Evolutionary conservation across 768 basidiomycete genomes (phyloP).

Genomic region (Flagelloscypha sp.): DNA sequence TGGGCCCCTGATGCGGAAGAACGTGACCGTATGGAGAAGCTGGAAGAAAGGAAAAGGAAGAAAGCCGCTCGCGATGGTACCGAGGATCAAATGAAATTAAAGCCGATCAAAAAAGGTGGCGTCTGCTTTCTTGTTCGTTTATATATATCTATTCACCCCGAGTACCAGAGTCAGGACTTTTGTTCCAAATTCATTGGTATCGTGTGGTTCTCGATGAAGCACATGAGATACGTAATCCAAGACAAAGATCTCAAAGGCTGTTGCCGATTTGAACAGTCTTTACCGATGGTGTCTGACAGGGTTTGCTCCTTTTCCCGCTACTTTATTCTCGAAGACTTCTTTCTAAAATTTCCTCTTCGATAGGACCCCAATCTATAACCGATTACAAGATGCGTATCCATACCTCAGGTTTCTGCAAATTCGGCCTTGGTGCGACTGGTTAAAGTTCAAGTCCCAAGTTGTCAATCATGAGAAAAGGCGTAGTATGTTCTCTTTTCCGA

Average conservation of each 20-base stretch:
- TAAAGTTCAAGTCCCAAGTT: constrained; percentile 26
- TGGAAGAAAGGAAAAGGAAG: no score
- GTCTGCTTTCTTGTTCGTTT: no score
- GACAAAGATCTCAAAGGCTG: constrained; percentile 23
- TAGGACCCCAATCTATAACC: constrained; percentile 37
- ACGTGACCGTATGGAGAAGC: no score
- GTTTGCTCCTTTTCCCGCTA: constrained; percentile 11
- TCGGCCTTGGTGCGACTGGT: constrained; percentile 34
- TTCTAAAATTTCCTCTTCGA: constrained; percentile 1
- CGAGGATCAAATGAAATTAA: no score
- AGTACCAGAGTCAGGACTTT: no score
- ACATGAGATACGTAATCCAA: constrained; percentile 26
- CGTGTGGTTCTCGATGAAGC: constrained; percentile 25
- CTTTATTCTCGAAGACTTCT: no score
- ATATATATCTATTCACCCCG: no score
- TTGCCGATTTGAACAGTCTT: constrained; percentile 25
- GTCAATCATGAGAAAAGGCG: constrained; percentile 38
- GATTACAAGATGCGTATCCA: constrained; percentile 32
- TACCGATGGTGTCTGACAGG: constrained; percentile 40
- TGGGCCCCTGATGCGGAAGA: no score
- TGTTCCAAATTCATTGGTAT: constrained; percentile 24
- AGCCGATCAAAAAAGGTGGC: no score
- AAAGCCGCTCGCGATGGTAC: no score
- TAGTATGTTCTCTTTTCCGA: no score
- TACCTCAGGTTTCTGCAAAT: constrained; percentile 32